phyloP scores from a whole-genome alignment of 257 asterid species.

The Forsythia suspensa region DNA sequence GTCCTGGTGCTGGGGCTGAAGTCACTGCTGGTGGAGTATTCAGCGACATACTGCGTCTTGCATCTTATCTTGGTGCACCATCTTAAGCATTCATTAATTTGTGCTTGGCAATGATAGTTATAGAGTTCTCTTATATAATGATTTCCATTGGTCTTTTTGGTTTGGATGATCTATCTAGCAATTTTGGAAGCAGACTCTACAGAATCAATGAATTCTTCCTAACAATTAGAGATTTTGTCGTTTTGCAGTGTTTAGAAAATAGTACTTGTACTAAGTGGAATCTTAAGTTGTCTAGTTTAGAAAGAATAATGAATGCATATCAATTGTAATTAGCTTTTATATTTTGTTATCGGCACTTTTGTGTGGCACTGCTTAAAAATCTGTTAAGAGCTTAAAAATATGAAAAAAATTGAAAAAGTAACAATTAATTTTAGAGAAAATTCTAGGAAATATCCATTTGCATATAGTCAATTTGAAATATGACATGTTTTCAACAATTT shows the following conservation, averaged over 20 bases:
- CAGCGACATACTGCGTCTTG: constrained; percentile 90
- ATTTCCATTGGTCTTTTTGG: not conserved
- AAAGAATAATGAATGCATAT: not conserved
- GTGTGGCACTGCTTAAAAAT: no score
- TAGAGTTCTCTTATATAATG: no score
- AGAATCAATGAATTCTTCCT: not conserved
- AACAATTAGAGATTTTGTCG: constrained; percentile 2
- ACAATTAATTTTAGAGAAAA: no score
- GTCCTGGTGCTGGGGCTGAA: constrained; percentile 99
- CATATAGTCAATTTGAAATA: no score
- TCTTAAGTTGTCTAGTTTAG: not conserved
- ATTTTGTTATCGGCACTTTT: no score
- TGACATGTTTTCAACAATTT: no score
- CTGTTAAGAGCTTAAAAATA: no score
- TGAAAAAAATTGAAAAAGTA: no score
- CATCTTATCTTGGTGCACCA: constrained; percentile 97
- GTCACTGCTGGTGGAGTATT: constrained; percentile 98
- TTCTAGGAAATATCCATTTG: no score
- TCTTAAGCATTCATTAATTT: constrained; percentile 35
- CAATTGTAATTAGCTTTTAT: not conserved
- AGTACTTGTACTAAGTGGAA: not conserved
- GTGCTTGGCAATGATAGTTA: no score
- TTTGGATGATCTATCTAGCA: constrained; percentile 25
- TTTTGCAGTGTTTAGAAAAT: not conserved
- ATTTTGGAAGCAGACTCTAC: constrained; percentile 11